phyloP scores from a whole-genome alignment of 768 basidiomycete genomes.

The Pulveroboletus sp. region DNA sequence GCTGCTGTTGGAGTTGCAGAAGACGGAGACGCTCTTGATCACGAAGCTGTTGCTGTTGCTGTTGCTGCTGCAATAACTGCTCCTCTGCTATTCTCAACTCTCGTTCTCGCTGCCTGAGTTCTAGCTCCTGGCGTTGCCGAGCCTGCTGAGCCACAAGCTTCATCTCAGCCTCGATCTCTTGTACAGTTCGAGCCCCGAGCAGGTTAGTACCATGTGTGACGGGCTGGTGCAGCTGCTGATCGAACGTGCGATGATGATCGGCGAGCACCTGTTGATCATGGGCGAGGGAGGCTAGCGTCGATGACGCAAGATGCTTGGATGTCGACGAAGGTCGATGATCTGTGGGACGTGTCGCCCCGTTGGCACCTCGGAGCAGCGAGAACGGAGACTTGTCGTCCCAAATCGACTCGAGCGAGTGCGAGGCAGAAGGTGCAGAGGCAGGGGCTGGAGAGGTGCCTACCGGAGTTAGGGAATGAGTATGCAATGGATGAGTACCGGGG shows the following conservation, averaged over 20 bases:
- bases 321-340: conserved; percentile 28
- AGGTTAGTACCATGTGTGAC: conserved; percentile 33
- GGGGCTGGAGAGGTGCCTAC: conserved; percentile 34
- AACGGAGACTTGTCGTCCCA: conserved; percentile 82
- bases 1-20: conserved; percentile 43
- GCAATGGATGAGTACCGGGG: conserved; percentile 9
- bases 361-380: conserved; percentile 56
- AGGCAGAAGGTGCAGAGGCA: conserved; percentile 18
- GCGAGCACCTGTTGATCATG: conserved; percentile 28
- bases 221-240: conserved; percentile 36
- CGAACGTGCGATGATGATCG: conserved; percentile 32
- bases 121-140: conserved; percentile 35
- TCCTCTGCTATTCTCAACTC: conserved; percentile 31
- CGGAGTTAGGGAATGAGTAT: conserved; percentile 10
- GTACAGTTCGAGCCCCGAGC: conserved; percentile 54
- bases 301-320: conserved; percentile 20
- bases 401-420: conserved; percentile 61
- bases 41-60: conserved; percentile 34
- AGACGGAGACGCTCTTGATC: conserved; percentile 37
- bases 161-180: conserved; percentile 86
- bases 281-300: conserved; percentile 21
- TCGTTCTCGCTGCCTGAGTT: conserved; percentile 47
- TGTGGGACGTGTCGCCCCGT: conserved; percentile 42
- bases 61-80: conserved; percentile 36
- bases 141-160: conserved; percentile 51